A percentile compares a stretch with the other conserved stretches of the same genome.
Evolutionary conservation across 2,329 filamentous ascomycete genomes (phyloP).

Genomic region (Sporothrix inflata): DNA sequence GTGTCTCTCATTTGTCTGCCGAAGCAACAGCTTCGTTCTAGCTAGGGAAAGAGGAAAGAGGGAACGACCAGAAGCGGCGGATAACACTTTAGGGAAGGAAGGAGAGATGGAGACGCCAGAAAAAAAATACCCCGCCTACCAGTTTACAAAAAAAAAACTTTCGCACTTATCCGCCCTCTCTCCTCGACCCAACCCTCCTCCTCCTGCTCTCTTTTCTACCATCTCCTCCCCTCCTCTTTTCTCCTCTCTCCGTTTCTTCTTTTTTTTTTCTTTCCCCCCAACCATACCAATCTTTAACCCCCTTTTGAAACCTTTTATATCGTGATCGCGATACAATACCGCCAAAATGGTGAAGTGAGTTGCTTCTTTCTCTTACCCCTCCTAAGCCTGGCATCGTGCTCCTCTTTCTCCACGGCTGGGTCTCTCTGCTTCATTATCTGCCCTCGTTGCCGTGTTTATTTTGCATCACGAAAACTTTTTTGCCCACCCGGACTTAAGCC

Average conservation of each 20-base stretch:
- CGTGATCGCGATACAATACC: conserved; percentile 60
- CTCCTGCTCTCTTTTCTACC: conserved; percentile 10
- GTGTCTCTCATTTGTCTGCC: conserved; percentile 26
- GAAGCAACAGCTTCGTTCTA: conserved; percentile 1
- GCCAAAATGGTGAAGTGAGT: conserved; percentile 99
- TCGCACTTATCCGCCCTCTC: conserved; percentile 30
- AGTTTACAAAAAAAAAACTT: conserved; percentile 30
- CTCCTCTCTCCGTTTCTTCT: conserved; percentile 25
- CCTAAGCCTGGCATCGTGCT: not conserved
- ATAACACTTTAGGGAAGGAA: conserved; percentile 1
- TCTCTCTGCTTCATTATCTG: not conserved
- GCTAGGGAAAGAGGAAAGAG: conserved; percentile 20
- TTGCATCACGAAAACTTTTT: conserved; percentile 22
- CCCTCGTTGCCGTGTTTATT: not conserved
- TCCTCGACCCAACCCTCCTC: conserved; percentile 27
- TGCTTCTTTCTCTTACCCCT: not conserved
- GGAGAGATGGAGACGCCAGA: conserved; percentile 18
- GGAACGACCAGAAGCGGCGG: conserved; percentile 14
- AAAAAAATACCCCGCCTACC: conserved; percentile 32
- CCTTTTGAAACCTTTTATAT: conserved; percentile 32
- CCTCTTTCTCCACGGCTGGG: not conserved
- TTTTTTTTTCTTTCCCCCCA: conserved; percentile 21
- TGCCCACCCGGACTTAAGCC: conserved; percentile 36
- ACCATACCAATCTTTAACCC: conserved; percentile 28
- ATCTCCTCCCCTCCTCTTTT: conserved; percentile 21